Evolutionary conservation across 352 stramenopile genomes (phyloP).

Genomic region (Phytophthora meadii): DNA sequence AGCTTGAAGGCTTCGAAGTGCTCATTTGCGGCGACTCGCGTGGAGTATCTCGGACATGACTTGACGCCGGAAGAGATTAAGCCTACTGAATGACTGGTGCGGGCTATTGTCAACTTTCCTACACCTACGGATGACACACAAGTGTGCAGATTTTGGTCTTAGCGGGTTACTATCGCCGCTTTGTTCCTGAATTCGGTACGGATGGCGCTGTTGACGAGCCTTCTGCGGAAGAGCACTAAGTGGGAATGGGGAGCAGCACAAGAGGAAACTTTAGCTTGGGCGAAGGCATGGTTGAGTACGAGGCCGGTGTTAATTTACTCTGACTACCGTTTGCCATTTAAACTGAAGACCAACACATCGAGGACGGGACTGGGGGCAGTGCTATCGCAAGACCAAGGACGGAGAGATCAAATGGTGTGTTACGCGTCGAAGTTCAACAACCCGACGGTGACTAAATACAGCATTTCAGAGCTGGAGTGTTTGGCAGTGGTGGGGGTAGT

Average conservation of each 20-base stretch:
- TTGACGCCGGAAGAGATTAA: slow-evolving; percentile 14
- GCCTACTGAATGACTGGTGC: not conserved
- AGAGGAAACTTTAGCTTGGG: slow-evolving; percentile 20
- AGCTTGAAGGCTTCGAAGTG: slow-evolving; percentile 32
- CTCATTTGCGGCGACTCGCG: slow-evolving; percentile 11
- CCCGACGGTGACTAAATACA: slow-evolving; percentile 24
- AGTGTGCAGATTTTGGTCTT: slow-evolving; percentile 32
- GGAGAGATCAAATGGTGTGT: not conserved
- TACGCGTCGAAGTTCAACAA: slow-evolving; percentile 32
- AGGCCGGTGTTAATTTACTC: slow-evolving; percentile 19
- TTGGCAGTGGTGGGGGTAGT: no score
- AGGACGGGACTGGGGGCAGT: slow-evolving; percentile 20
- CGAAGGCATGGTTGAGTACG: slow-evolving; percentile 14
- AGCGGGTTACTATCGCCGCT: slow-evolving; percentile 32
- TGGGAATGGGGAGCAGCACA: slow-evolving; percentile 33
- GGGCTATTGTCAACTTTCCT: slow-evolving; percentile 10
- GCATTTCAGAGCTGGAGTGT: no score
- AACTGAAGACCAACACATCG: slow-evolving; percentile 23
- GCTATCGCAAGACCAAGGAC: slow-evolving; percentile 28
- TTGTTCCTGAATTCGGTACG: slow-evolving; percentile 27
- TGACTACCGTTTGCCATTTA: slow-evolving; percentile 26
- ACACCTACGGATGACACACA: slow-evolving; percentile 10
- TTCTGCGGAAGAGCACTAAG: slow-evolving; percentile 23
- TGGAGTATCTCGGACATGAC: slow-evolving; percentile 38
- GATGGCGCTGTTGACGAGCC: slow-evolving; percentile 18